Conservation (phyloP, 768 basidiomycete species). For the Lactifluus pinguis region DNA sequence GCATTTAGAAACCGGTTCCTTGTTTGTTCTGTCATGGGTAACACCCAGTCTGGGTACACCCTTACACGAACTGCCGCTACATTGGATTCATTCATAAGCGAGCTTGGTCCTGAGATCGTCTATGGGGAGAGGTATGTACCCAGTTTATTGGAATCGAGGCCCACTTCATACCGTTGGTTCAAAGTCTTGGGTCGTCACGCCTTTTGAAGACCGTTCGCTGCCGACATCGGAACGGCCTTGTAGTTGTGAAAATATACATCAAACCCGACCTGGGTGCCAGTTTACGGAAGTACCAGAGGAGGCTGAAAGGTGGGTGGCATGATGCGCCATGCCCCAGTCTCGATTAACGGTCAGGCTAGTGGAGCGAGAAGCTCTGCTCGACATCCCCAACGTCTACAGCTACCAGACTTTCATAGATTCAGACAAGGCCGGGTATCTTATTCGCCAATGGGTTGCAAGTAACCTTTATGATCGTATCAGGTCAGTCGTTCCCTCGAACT, state of each 20-base stretch:
- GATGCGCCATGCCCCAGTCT: conserved; percentile 6
- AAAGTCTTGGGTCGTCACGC: conserved; percentile 59
- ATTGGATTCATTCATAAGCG: conserved; percentile 83
- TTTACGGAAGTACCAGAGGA: conserved; percentile 60
- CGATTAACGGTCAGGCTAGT: conserved; percentile 35
- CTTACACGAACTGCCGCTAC: conserved; percentile 69
- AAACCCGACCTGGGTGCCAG: conserved; percentile 86
- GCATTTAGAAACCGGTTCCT: not conserved
- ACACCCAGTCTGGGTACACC: conserved; percentile 61
- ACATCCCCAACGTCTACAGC: conserved; percentile 81
- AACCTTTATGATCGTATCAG: conserved; percentile 97
- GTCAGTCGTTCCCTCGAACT: conserved; percentile 34
- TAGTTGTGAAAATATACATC: conserved; percentile 92
- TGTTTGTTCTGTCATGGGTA: conserved; percentile 48
- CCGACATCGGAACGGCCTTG: conserved; percentile 69
- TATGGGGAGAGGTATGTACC: conserved; percentile 81
- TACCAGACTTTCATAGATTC: conserved; percentile 90
- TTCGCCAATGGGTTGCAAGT: conserved; percentile 90
- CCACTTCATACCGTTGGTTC: not conserved
- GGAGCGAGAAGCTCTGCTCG: conserved; percentile 74
- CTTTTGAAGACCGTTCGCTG: conserved; percentile 80
- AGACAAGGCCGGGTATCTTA: conserved; percentile 90
- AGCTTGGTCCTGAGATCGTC: conserved; percentile 76
- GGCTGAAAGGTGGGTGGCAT: conserved; percentile 57
- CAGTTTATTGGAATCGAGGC: not conserved